Evolutionary conservation across 371 early-diverging fungal species (phyloP), one percentile per base, ranked within the genome.

Genomic region (Apophysomyces ossiformis): DNA sequence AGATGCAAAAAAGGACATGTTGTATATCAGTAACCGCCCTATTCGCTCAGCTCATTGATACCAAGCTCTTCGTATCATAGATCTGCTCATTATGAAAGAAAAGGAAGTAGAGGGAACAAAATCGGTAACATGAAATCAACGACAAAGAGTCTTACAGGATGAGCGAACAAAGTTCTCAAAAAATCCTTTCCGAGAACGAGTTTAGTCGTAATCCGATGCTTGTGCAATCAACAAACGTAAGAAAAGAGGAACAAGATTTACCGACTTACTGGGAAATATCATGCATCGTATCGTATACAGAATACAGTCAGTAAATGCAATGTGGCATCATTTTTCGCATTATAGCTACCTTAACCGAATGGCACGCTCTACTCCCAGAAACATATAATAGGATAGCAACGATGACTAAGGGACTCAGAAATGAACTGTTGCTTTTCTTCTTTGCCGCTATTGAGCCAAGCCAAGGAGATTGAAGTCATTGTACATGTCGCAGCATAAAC

Each of bases 401-500:
- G 32, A 26, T 26, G 32, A 21, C 21, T 0, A 21, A 50, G 54
- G 5, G 9, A 11, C 1, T n/a, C 11, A 47, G 16, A 47, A 11
- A 50, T 21, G 9, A 50, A 9, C n/a, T 26, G 8, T 9, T n/a
- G 18, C 47, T 47, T 47, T 47, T 47, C 16, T 47, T 50, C 21
- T 50, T 21, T 7, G 9, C 21, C 21, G 21, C 21, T 21, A 50
- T 18, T 50, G 21, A 50, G 21, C 54, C 21, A 50, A 50, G 54
- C 54, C 54, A 26, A 50, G 21, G 8, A 18, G 35, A 32, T 26
- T 50, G 54, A 50, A 50, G 54, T 50, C 54, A 50, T 50, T 50
- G 54, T 50, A 50, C 54, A 50, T n/a, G 9, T 9, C 4, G 32
- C 21, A 13, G 54, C 54, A 50, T 32, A 50, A 50, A 50, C 21